These are phyloP conservation scores for Solanum chiquidenum DNA, from an alignment of 257 asterid genomes.

Conservation along the genomic window DNA sequence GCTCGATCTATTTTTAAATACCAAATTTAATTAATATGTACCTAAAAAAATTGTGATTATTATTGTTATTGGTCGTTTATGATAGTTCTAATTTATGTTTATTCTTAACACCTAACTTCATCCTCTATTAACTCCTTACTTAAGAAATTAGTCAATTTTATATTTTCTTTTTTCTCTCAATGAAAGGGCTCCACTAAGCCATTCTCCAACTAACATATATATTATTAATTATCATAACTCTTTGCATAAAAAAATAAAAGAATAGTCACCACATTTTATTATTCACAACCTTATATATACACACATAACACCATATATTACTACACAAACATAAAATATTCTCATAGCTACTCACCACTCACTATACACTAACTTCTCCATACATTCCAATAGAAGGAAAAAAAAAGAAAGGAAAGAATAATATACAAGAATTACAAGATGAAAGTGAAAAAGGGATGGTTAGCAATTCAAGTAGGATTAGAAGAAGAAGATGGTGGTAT, in stretches of 20 bases:
- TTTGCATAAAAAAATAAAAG: neutral
- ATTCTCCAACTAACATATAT: neutral
- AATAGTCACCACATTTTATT: neutral
- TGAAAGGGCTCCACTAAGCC: neutral
- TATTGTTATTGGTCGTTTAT: neutral
- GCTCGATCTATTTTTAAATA: neutral
- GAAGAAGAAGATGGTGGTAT: constrained; percentile 16
- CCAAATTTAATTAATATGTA: neutral
- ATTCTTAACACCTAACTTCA: neutral
- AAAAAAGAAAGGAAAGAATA: neutral
- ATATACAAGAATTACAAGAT: neutral
- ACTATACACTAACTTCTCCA: neutral
- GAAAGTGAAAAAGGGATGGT: constrained; percentile 15
- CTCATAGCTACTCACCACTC: neutral
- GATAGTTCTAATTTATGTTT: neutral
- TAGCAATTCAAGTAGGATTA: constrained; percentile 29
- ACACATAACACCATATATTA: neutral
- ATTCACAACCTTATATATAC: neutral
- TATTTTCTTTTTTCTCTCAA: neutral
- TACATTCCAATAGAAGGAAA: neutral
- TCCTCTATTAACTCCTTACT: neutral
- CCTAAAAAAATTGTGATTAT: neutral
- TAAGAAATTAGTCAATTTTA: neutral
- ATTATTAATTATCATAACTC: neutral
- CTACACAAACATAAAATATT: neutral